Evolutionary conservation across 2,329 filamentous ascomycete species (phyloP), one percentile per base, ranked within the genome.

Genomic region (Whalleya microplaca): DNA sequence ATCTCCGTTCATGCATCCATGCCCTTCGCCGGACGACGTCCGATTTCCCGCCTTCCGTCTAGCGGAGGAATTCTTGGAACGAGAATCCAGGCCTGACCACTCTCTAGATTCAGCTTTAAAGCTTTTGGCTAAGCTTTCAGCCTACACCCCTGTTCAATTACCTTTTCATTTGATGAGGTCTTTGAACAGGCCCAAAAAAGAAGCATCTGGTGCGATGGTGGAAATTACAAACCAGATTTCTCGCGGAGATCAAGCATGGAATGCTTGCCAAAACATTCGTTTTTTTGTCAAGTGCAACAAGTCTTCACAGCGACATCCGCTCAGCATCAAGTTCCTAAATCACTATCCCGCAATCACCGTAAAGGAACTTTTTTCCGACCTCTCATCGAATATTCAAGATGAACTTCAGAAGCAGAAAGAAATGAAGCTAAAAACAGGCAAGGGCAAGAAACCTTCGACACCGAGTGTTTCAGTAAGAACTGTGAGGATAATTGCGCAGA

Each of bases 401-500:
- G 67, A 66, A 46, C 65, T 75, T 49, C 55, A 63, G 14, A 53
- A 68, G 19, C 67, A 46, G 12, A 37, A 55, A 2, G 23, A 45
- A 19, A 37, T 19, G n/a, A 42, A 37, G 41, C 6, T 21, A 27
- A 21, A 55, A 23, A 23, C 8, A 19, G 45, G 20, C 40, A 21
- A 45, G 20, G n/a, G n/a, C n/a, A 42, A 32, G 21, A 14, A 46
- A 50, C 43, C 49, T 5, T 32, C 60, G 21, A 40, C 42, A 2
- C 63, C 69, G 2, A 51, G 61, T 2, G 62, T 76, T 48, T 75
- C 74, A 51, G 64, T 75, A 4, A 72, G 69, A 0, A 75, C 72
- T 0, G 63, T 76, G 48, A 74, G 75, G 48, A 73, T 76, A 69
- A 63, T 76, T n/a, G 69, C 70, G 0, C 69, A 73, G 41, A 48